phyloP scores from a whole-genome alignment of 805 yeast species.

The Blastobotrys mokoenaii region DNA sequence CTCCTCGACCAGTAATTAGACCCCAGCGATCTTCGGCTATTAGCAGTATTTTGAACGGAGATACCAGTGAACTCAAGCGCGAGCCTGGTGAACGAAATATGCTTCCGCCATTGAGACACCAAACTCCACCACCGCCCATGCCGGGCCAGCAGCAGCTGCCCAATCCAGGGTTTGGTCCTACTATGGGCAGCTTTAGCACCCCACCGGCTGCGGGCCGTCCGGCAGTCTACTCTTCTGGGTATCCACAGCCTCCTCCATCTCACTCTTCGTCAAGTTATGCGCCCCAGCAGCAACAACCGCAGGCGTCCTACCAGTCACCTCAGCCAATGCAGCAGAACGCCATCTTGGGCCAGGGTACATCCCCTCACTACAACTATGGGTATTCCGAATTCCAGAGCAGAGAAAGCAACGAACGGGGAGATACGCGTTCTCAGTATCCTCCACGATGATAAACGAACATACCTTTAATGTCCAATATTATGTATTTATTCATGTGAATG shows the following conservation, averaged over 20 bases:
- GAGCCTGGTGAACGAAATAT: constrained; percentile 2
- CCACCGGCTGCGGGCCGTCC: background rate
- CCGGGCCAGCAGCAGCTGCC: background rate
- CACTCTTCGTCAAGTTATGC: background rate
- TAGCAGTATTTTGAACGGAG: constrained; percentile 13
- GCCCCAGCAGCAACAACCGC: background rate
- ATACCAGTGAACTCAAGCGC: constrained; percentile 1
- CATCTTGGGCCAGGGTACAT: background rate
- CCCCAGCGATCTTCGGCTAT: constrained; percentile 15
- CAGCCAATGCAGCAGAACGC: constrained; percentile 1
- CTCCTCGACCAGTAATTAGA: constrained; percentile 17
- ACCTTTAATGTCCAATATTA: background rate
- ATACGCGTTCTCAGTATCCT: background rate
- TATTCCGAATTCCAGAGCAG: constrained; percentile 3
- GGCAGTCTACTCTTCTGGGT: background rate
- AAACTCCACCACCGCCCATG: background rate
- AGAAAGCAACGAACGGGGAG: constrained; percentile 5
- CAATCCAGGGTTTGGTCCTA: too few relatives aligned
- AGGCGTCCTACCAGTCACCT: background rate
- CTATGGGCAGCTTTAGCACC: too few relatives aligned
- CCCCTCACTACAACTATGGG: background rate
- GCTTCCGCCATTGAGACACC: constrained; percentile 4
- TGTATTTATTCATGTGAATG: background rate
- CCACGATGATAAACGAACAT: background rate
- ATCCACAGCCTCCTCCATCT: background rate